A percentile compares a stretch with the other conserved stretches of the same genome.
These are phyloP conservation scores for Silene latifolia DNA, from an alignment of 148 eudicot species.

Conservation along the genomic window DNA sequence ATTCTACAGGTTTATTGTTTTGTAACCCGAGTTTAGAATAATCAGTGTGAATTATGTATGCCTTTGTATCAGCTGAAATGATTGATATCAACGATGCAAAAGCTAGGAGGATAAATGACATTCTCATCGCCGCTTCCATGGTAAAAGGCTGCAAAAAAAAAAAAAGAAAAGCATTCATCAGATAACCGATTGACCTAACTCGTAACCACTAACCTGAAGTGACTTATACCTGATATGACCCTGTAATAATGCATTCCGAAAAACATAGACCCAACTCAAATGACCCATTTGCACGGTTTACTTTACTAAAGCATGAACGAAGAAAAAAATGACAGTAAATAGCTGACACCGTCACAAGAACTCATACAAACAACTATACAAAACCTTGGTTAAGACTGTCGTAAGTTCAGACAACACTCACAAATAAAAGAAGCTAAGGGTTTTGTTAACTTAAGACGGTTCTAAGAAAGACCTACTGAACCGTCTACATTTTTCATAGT, in stretches of 20 bases:
- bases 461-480: neutral
- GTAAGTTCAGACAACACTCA: too few species aligned
- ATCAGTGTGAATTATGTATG: slow-evolving; percentile 58
- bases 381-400: too few species aligned
- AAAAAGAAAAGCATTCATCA: neutral
- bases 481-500: neutral
- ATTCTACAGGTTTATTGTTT: slow-evolving; percentile 25
- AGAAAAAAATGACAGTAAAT: neutral
- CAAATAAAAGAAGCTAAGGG: too few species aligned
- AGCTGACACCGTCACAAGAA: neutral
- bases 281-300: too few species aligned
- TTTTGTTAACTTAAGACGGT: too few species aligned
- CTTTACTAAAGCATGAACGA: too few species aligned
- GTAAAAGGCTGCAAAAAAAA: neutral
- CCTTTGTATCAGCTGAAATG: slow-evolving; percentile 24
- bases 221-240: too few species aligned
- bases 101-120: slow-evolving; percentile 27
- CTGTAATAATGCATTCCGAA: too few species aligned
- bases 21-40: slow-evolving; percentile 29
- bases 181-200: neutral
- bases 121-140: neutral
- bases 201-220: neutral
- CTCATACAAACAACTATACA: too few species aligned
- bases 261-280: too few species aligned
- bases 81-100: slow-evolving; percentile 21